Evolutionary conservation across 345 rosid species (phyloP), one percentile per base, ranked within the genome.

Genomic region (Salix exigua): DNA sequence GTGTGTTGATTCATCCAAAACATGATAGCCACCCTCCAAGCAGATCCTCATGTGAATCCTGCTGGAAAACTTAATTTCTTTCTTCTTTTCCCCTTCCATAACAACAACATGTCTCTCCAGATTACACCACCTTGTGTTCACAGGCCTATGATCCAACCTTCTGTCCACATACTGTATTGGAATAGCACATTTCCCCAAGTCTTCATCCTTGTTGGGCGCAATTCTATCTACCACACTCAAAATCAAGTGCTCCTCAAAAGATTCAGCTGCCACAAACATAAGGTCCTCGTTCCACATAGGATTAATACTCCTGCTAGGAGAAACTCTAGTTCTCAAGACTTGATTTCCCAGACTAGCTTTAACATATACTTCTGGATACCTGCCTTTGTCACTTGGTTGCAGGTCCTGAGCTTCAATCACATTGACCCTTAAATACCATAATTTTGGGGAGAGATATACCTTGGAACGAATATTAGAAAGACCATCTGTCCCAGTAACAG

Each of bases 21-120:
- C 98, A 81, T 96, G 98, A 79, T 94, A 94, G n/a, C 99, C 97
- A 9, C 93, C 92, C 66, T 96, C 98, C 66, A 96, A 69, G 82
- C 89, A 86, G 28, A 90, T 11, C 63, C 85, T 76, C 60, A 89
- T 68, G 80, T 85, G 84, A 76, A 96, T 92, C 91, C 88, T 89
- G 85, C 98, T 96, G 7, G 98, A 84, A 79, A 96, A 96, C 72
- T 94, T 94, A n/a, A 76, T 91, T 75, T 91, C 94, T 77, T 81
- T 92, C 88, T 89, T 94, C 81, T 88, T 94, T 72, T 79, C 91
- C 77, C 87, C 89, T 53, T 84, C 88, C 23, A 35, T 35, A 35
- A 82, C 84, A 79, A 79, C 13, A 4, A 84, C 79, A 72, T 86
- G 94, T 78, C 83, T 90, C 67, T 66, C 87, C 25, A 96, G 89